phyloP scores from a whole-genome alignment of 2,329 filamentous ascomycete genomes.

The Balansia obtecta region DNA sequence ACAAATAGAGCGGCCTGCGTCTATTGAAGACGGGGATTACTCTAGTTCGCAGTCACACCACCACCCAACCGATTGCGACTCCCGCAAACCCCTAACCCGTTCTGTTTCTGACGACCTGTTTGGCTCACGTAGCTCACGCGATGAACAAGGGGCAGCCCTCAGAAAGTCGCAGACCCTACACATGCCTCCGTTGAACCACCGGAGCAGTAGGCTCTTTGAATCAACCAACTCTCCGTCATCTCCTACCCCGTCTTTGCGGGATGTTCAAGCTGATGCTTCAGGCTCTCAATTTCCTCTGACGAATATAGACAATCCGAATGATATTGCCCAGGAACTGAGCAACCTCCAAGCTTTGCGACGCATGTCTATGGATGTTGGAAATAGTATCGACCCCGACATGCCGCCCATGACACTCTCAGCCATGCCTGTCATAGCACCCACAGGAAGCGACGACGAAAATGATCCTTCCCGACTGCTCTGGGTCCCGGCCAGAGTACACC shows the following conservation, averaged over 20 bases:
- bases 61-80: conserved; percentile 20
- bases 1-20: conserved; percentile 26
- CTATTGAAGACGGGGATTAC: conserved; percentile 5
- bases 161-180: conserved; percentile 33
- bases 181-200: conserved; percentile 25
- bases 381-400: conserved; percentile 58
- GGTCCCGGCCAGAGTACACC: conserved; percentile 90
- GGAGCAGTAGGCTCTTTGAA: conserved; percentile 29
- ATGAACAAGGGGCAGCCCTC: conserved; percentile 19
- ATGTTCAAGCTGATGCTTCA: conserved; percentile 50
- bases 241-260: conserved; percentile 39
- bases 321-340: conserved; percentile 83
- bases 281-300: conserved; percentile 62
- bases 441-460: conserved; percentile 65
- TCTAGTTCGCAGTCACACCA: conserved; percentile 8
- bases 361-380: conserved; percentile 90
- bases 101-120: conserved; percentile 33
- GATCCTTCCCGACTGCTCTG: conserved; percentile 84
- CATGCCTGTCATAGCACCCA: conserved; percentile 61
- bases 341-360: conserved; percentile 82
- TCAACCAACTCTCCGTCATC: conserved; percentile 33
- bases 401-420: conserved; percentile 56
- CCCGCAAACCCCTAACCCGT: conserved; percentile 29
- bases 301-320: conserved; percentile 80
- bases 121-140: conserved; percentile 16